phyloP scores from a whole-genome alignment of 768 basidiomycete species.

The Lanmaoa pseudosensibilis region DNA sequence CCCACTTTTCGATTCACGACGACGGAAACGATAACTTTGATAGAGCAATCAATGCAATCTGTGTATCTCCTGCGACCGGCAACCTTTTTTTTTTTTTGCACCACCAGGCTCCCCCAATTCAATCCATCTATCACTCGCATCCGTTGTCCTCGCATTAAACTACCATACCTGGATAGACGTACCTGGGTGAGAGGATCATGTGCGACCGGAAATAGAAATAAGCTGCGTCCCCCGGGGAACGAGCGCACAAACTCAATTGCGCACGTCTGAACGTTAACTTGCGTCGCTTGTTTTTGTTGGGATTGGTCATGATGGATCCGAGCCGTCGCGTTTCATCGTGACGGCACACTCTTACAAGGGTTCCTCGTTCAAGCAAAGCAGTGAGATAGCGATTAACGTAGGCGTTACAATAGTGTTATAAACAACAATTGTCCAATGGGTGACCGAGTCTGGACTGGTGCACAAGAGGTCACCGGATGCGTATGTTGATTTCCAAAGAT shows the following conservation, averaged over 20 bases:
- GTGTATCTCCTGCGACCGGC: neutral
- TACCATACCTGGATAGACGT: conserved; percentile 11
- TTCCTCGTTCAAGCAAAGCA: neutral
- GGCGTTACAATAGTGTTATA: conserved; percentile 2
- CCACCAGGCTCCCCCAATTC: neutral
- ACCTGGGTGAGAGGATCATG: neutral
- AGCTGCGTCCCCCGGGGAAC: neutral
- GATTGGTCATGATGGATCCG: conserved; percentile 11
- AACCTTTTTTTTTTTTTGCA: neutral
- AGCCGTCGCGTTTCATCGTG: conserved; percentile 1
- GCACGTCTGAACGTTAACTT: conserved; percentile 12
- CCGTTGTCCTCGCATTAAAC: conserved; percentile 9
- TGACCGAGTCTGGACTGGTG: neutral
- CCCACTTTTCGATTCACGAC: neutral
- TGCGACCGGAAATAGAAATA: conserved; percentile 11
- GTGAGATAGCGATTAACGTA: conserved; percentile 2
- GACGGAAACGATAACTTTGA: neutral
- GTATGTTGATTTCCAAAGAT: conserved; percentile 18
- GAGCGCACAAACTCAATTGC: conserved; percentile 10
- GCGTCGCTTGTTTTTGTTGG: neutral
- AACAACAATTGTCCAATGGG: neutral
- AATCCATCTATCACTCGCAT: neutral
- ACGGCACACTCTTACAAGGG: neutral
- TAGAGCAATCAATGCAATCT: neutral
- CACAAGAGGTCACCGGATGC: neutral